Evolutionary conservation across 176 grass and related monocot species (phyloP), one percentile per base, ranked within the genome.

Genomic region (Avena sativa): DNA sequence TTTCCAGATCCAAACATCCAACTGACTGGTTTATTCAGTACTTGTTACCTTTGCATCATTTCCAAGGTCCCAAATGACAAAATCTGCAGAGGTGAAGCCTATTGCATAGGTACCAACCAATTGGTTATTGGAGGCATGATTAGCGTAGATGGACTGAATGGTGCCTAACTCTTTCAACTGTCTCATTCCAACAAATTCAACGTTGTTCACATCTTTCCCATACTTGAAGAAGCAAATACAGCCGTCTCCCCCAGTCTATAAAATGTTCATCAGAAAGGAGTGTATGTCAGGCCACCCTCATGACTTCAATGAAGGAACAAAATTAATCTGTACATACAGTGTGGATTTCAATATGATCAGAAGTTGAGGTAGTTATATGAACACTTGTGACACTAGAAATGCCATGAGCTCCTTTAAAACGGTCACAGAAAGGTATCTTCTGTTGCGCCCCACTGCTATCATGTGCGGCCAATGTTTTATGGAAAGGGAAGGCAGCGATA

Each of bases 141-240:
- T 87, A 21, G 34, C 50, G 49, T 88, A 83, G 43, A 94, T 64
- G 40, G 90, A 95, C 85, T 98, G 93, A 76, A 95, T 53, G 62
- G 85, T 94, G 71, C 93, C 91, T 83, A 98, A 79, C 53, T 98
- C 96, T 92, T 96, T 98, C 81, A 98, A 83, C 91, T 95, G 93
- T 51, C 88, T 95, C 93, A 98, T 96, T 79, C 96, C 96, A 91
- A 90, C 71, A 80, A 95, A 98, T 34, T 94, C 88, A 62, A 94
- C 71, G 17, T 88, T 92, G 79, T 68, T 64, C 0, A 71, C 51
- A 63, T 63, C 86, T 82, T 80, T 95, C 60, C 60, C 82, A 80
- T 91, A 96, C 84, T 91, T 95, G 78, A 98, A 95, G 52, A 92
- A 88, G 60, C 96, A 98, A 88, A 98, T 92, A 88, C 96, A 98